Conservation (phyloP, 116 monocot genomes). For the Dioscorea cayenensis region DNA sequence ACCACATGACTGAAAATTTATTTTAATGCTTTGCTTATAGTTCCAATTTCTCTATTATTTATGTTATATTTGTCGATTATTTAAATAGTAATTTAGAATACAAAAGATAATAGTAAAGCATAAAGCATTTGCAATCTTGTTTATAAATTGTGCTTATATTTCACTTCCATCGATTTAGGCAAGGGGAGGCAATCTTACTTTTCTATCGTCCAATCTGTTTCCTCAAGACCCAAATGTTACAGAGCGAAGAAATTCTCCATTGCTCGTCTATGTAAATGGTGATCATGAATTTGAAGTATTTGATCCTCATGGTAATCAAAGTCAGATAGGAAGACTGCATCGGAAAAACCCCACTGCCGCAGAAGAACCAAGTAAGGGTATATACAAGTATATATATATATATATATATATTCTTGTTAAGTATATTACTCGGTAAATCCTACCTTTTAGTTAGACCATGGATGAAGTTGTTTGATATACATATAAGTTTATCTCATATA, state of each 20-base stretch:
- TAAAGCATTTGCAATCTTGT: no score
- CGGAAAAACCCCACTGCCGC: conserved; percentile 12
- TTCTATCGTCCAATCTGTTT: conserved; percentile 30
- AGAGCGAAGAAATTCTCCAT: conserved; percentile 13
- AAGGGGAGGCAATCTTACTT: conserved; percentile 64
- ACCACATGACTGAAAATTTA: no score
- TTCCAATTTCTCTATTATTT: no score
- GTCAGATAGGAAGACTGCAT: conserved; percentile 17
- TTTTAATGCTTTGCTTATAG: no score
- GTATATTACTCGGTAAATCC: background rate
- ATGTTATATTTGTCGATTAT: no score
- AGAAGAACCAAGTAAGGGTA: conserved; percentile 45
- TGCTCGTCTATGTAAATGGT: conserved; percentile 65
- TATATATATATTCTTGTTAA: no score
- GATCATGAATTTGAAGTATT: conserved; percentile 79
- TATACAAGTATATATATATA: no score
- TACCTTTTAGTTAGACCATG: no score
- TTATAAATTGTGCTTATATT: no score
- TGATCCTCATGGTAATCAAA: conserved; percentile 41
- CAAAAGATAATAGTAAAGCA: no score
- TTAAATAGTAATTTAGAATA: no score
- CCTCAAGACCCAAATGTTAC: conserved; percentile 3
- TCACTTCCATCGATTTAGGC: conserved; percentile 36
- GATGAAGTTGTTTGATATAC: background rate
- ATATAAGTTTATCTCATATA: no score